Conservation (phyloP, 352 stramenopile genomes). For the Pythium dissimile region DNA sequence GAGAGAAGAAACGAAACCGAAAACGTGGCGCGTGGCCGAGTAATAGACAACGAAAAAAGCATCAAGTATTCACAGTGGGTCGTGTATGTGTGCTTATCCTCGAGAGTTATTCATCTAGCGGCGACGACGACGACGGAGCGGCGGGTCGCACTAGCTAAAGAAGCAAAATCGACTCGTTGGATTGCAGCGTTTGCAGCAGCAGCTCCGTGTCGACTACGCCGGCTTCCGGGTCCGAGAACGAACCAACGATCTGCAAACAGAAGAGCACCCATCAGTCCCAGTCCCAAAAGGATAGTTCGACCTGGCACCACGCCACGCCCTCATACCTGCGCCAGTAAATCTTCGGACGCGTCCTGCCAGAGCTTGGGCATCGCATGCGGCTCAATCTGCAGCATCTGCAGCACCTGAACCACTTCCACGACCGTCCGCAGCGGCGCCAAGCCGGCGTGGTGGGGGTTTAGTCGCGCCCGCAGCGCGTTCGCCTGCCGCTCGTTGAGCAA, state of each 20-base stretch:
- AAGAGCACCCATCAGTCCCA: too few species aligned
- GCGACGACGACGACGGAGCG: too few species aligned
- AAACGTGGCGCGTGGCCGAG: neutral
- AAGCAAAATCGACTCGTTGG: neutral
- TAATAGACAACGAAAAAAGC: neutral
- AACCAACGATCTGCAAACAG: constrained; percentile 29
- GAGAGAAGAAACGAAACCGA: neutral
- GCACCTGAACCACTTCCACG: constrained; percentile 30
- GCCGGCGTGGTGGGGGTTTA: neutral
- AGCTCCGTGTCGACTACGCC: constrained; percentile 35
- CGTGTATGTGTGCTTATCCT: too few species aligned
- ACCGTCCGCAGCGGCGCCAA: constrained; percentile 7
- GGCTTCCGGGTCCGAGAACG: constrained; percentile 25
- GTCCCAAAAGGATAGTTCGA: too few species aligned
- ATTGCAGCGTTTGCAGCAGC: constrained; percentile 32
- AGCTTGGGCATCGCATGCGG: constrained; percentile 35
- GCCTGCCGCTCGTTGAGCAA: constrained; percentile 47
- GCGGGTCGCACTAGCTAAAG: too few species aligned
- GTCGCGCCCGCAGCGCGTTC: constrained; percentile 14
- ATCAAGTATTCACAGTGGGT: neutral
- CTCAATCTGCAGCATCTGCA: constrained; percentile 30
- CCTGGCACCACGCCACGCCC: too few species aligned
- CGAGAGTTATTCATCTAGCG: too few species aligned
- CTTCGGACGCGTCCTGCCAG: constrained; percentile 37
- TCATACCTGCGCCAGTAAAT: constrained; percentile 47